Base-by-base conservation (phyloP, 139 green algal genomes). In the Gonium pectorale region DNA sequence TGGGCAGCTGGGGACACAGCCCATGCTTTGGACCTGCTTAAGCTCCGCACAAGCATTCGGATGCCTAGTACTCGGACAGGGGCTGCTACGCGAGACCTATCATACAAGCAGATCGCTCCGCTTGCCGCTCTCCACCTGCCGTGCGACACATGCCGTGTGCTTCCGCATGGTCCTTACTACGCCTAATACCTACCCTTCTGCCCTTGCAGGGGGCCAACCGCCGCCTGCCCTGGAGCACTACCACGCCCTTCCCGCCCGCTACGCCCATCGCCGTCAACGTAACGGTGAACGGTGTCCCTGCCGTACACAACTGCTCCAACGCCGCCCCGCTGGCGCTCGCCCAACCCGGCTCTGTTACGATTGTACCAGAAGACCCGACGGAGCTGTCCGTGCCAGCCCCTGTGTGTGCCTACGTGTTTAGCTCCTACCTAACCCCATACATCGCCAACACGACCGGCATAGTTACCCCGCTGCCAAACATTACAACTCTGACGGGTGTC, bases 321-420 rank as follows among this genome's bases (percentile, higher is more conserved):
- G 56, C 29, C 60, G 67, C 43, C 49, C 31, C 64, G 21, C 38
- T 89, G 0, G 44, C 67, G 51, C 56, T 83, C 13, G 73, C 64
- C 2, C 5, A 59, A 86, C 88, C 86, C 15, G 52, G 56, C 15
- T 49, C 90, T 24, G 78, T 41, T 3, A 51, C 46, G 27, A 81
- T 80, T 21, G 90, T 87, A 7, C 15, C 26, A 13, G 35, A 66
- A 31, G 91, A 89, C 17, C 35, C 54, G 37, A 79, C 40, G 33
- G 72, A 31, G 15, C 41, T 90, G 44, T 62, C 43, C 21, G 29
- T 89, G 2, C 31, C 74, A 6, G 26, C 66, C 22, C 67, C 78
- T 74, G 69, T 73, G 24, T 56, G 80, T 21, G 31, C 81, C 37
- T 83, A 88, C 72, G 80, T 90, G 0, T 49, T 73, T 31, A 37